Base-by-base conservation (phyloP, 164 flowering plant species). In the Cinnamomum micranthum region DNA sequence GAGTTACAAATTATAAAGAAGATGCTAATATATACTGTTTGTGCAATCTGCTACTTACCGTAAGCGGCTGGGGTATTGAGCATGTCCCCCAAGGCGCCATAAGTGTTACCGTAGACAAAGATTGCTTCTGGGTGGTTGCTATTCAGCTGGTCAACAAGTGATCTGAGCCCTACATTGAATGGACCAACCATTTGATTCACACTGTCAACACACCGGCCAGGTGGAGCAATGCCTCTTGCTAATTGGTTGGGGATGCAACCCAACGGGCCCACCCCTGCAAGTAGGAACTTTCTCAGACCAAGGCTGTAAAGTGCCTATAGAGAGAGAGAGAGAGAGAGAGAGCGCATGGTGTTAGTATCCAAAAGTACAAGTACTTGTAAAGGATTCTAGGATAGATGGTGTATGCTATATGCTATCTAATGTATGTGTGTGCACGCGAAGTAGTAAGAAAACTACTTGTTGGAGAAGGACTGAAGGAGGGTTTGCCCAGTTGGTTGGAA, bases 161-260 rank as follows among this genome's bases (percentile, higher is more conserved):
- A 74, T 71, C 75, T 79, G 3, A 90, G 86, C 62, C 97, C 90
- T 50, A 73, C 78, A 20, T 90, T 91, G 78, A 84, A 91, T 0
- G 88, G 80, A 0, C 89, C 90, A 4, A 92, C 79, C 10, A 92
- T 87, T 63, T 88, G 79, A 73, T 94, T 92, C 9, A 86, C 92
- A 31, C 75, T 68, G 58, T 86, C 85, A 5, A 85, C 83, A 71
- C 97, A 94, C 60, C 87, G 77, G 1, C 86, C 95, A 0, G 79
- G 80, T 0, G 80, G 84, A 17, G 87, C 85, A 25, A 70, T 77
- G 2, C 91, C 89, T 0, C 79, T 74, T 2, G 93, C 94, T 35
- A 84, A 58, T 33, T 88, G 93, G 73, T 82, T 88, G 19, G 98
- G 90, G 62, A 90, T 90, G 81, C 97, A 92, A 19, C 94, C 94